These are phyloP conservation scores for Pinus taeda DNA, from an alignment of 75 land plant genomes.

Conservation along the genomic window DNA sequence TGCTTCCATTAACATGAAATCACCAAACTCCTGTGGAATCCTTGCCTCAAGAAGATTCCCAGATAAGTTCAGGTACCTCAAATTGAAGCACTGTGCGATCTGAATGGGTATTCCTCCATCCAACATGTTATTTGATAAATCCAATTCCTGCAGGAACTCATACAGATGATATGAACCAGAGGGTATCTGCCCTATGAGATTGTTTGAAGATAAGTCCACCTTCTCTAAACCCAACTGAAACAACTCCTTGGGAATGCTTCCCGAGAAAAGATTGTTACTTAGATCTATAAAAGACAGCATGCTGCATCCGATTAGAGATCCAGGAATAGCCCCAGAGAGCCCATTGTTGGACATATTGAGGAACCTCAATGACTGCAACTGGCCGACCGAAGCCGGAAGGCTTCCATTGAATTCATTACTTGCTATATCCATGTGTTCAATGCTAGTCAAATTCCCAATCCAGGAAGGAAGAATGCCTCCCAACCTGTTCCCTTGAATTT, in stretches of 20 bases:
- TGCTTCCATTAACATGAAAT: constrained; percentile 40
- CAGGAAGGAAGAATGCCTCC: constrained; percentile 49
- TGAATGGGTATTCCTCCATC: constrained; percentile 60
- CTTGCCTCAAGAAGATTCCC: constrained; percentile 47
- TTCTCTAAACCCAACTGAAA: constrained; percentile 49
- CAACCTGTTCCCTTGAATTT: constrained; percentile 38
- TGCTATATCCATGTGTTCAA: constrained; percentile 53
- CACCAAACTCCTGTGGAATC: constrained; percentile 70
- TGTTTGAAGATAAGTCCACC: constrained; percentile 42
- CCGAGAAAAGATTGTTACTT: constrained; percentile 45
- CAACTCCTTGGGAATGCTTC: constrained; percentile 50
- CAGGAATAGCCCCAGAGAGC: constrained; percentile 43
- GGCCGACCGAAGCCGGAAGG: constrained; percentile 47
- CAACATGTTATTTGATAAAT: constrained; percentile 62
- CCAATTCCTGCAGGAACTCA: constrained; percentile 45
- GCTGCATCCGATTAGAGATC: constrained; percentile 23
- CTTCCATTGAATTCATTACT: constrained; percentile 41
- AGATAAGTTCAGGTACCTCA: constrained; percentile 68
- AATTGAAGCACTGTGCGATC: constrained; percentile 48
- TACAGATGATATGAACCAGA: constrained; percentile 16
- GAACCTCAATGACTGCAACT: constrained; percentile 23
- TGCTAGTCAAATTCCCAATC: constrained; percentile 37
- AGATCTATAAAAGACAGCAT: constrained; percentile 38
- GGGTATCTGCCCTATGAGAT: constrained; percentile 37
- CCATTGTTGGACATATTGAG: constrained; percentile 45